phyloP scores from a whole-genome alignment of 1,284 basidiomycete genomes.

The Laetiporus sulphureus region DNA sequence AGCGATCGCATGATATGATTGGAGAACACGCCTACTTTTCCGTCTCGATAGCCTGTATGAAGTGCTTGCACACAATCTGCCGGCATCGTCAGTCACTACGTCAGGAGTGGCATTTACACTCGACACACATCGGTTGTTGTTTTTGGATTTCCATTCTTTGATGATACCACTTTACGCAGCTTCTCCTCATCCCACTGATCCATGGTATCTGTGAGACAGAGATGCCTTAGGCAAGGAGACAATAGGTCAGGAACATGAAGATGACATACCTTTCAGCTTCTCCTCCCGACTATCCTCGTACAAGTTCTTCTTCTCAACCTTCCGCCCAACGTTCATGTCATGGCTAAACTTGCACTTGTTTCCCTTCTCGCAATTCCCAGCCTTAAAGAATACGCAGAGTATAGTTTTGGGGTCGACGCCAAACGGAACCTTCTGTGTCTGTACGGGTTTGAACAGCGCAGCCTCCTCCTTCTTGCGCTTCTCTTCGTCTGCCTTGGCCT shows the following conservation, averaged over 20 bases:
- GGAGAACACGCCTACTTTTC: slow-evolving; percentile 54
- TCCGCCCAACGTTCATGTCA: slow-evolving; percentile 82
- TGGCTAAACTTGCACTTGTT: slow-evolving; percentile 96
- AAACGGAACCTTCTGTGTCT: slow-evolving; percentile 87
- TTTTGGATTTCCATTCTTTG: slow-evolving; percentile 87
- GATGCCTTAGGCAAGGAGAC: too few relatives aligned
- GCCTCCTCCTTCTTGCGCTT: slow-evolving; percentile 85
- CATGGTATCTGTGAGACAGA: slow-evolving; percentile 77
- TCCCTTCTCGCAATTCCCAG: slow-evolving; percentile 86
- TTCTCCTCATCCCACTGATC: slow-evolving; percentile 98
- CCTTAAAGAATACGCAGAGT: slow-evolving; percentile 86
- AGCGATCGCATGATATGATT: neutral
- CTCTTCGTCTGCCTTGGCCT: slow-evolving; percentile 77
- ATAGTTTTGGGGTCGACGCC: slow-evolving; percentile 94
- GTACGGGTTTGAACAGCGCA: slow-evolving; percentile 71
- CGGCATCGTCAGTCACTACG: slow-evolving; percentile 1
- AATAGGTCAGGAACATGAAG: too few relatives aligned
- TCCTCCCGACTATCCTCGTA: slow-evolving; percentile 89
- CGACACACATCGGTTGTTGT: slow-evolving; percentile 83
- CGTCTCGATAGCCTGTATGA: slow-evolving; percentile 94
- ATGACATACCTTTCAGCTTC: slow-evolving; percentile 59
- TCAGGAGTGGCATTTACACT: slow-evolving; percentile 1
- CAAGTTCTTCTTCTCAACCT: slow-evolving; percentile 94
- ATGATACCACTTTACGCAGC: slow-evolving; percentile 78
- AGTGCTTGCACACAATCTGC: slow-evolving; percentile 95